A percentile compares a stretch with the other conserved stretches of the same genome.
Conservation (phyloP, 345 rosid species). For the Gossypium bickii region DNA sequence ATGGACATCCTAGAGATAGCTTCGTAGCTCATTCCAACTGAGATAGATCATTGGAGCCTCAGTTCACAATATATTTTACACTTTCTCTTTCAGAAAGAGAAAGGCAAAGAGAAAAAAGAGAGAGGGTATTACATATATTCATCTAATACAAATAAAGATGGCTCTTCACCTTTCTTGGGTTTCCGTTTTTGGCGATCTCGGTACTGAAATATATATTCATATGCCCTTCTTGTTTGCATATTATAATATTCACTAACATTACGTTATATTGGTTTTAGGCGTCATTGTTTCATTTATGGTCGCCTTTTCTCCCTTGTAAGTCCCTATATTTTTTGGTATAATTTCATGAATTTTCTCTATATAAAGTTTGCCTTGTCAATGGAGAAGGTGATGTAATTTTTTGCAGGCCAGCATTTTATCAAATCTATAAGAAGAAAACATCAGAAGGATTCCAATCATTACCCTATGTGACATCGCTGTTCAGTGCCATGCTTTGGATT, state of each 20-base stretch:
- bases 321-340: neutral
- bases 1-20: neutral
- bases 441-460: slow-evolving; percentile 68
- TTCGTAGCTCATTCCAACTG: neutral
- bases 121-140: neutral
- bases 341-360: neutral
- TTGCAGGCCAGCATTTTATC: slow-evolving; percentile 21
- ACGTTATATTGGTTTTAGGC: neutral
- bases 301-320: neutral
- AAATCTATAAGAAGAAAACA: slow-evolving; percentile 60
- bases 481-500: slow-evolving; percentile 81
- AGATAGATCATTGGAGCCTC: neutral
- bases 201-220: neutral
- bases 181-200: slow-evolving; percentile 2
- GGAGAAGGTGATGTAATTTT: neutral
- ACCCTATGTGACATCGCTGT: slow-evolving; percentile 59
- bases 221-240: neutral
- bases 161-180: slow-evolving; percentile 11
- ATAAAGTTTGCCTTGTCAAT: neutral
- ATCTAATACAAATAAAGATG: neutral
- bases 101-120: neutral
- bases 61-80: neutral
- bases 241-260: neutral
- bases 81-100: neutral
- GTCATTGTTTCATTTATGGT: slow-evolving; percentile 1